Evolutionary conservation across 2,329 filamentous ascomycete species (phyloP).

Genomic region (Parascedosporium putredinis): DNA sequence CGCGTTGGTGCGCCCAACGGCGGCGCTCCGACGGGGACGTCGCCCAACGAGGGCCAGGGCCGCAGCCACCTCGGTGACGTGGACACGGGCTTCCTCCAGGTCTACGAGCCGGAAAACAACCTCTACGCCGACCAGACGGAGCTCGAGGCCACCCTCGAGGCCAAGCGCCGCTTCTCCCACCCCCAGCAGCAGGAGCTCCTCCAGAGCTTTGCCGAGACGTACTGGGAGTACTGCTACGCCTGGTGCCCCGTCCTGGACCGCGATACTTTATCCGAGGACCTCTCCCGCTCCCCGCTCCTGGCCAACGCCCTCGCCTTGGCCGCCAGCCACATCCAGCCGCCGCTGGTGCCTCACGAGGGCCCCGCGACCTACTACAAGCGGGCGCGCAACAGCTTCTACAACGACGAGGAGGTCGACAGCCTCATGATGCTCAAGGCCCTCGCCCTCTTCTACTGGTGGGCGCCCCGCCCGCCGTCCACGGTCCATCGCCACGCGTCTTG

Average conservation of each 20-base stretch:
- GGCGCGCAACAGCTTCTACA: constrained; percentile 28
- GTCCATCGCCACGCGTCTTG: constrained; percentile 29
- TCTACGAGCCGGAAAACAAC: constrained; percentile 23
- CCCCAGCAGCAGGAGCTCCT: constrained; percentile 19
- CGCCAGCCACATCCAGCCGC: constrained; percentile 29
- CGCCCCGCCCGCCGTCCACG: constrained; percentile 24
- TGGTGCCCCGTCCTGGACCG: constrained; percentile 31
- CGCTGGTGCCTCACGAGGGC: constrained; percentile 26
- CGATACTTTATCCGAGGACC: constrained; percentile 19
- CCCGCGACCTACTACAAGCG: constrained; percentile 28
- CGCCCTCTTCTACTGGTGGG: constrained; percentile 34
- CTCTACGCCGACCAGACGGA: constrained; percentile 20
- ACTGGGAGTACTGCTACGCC: constrained; percentile 29
- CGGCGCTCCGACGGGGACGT: not conserved
- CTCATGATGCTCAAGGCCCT: constrained; percentile 25
- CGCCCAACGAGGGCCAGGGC: constrained; percentile 9
- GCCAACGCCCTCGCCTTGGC: constrained; percentile 28
- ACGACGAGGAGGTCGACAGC: constrained; percentile 27
- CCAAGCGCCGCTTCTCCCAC: constrained; percentile 13
- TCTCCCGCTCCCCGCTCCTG: constrained; percentile 23
- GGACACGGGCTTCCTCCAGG: constrained; percentile 24
- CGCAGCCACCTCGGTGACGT: constrained; percentile 21
- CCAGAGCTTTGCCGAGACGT: constrained; percentile 30
- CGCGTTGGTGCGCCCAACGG: not conserved
- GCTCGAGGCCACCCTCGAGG: constrained; percentile 17